Base-by-base conservation (phyloP, 805 yeast genomes). In the Komagataella ulmi region DNA sequence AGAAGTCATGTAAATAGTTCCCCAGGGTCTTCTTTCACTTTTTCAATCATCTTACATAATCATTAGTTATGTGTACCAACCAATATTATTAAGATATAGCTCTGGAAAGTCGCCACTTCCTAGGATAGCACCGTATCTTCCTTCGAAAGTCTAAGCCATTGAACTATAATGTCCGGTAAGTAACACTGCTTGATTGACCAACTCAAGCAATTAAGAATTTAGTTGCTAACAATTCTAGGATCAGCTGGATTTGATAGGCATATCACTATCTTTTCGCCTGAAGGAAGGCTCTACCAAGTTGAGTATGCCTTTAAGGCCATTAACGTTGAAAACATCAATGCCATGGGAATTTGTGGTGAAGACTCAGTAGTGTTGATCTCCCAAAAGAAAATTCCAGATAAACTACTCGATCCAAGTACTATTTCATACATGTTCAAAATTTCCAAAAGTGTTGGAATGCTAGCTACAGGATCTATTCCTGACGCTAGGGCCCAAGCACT, bases 211-310 rank as follows among this genome's bases (percentile, higher is more conserved):
- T 30, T 10, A 30, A 2, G 40, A 14, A 10, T 3, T 7, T 8
- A 10, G 40, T 2, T 30, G 14, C 40, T 30, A 30, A 30, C 40
- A 45, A 14, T 7, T 6, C 2, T 45, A 74, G 83, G 80, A 56
- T 75, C 83, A 56, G 96, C 98, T n/a, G 99, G 99, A 51, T 93
- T 90, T 67, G 99, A 93, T 73, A 86, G 99, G 75, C 99, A 93
- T 68, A 93, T 93, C 67, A 93, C 99, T 24, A 90, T 93, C 61
- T 93, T 93, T 73, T 91, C 98, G 45, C 99, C 99, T 18, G 99
- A 93, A 66, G 99, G 99, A 48, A 83, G 99, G 69, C 76, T 93
- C 55, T 93, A 85, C 71, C 99, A 93, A 71, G 99, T 91, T 44
- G 99, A 93, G 68, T 93, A 93, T 65, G 99, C 98, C 5, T 90